Percentiles rank a stretch among this genome's conserved stretches.
Evolutionary conservation across 345 rosid genomes (phyloP).

Genomic region (Theobroma cacao): DNA sequence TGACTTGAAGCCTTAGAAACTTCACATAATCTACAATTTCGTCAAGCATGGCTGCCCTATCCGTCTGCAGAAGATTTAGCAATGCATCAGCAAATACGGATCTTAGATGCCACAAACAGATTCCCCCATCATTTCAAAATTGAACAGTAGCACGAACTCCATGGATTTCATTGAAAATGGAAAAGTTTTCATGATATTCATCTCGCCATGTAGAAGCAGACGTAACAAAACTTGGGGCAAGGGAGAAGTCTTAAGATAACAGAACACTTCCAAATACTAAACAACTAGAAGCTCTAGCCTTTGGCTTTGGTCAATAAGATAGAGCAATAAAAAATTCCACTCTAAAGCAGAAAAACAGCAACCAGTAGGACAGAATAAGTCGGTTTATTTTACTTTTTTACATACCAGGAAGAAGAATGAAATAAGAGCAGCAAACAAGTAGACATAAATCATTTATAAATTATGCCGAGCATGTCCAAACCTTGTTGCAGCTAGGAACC

Average conservation of each 20-base stretch:
- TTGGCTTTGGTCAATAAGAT: not conserved
- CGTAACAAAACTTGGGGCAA: not conserved
- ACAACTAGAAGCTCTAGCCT: not conserved
- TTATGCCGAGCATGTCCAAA: constrained; percentile 6
- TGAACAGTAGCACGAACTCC: not conserved
- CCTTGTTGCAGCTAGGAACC: constrained; percentile 81
- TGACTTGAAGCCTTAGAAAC: constrained; percentile 78
- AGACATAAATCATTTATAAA: not conserved
- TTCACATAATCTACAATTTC: constrained; percentile 84
- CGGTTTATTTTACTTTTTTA: not conserved
- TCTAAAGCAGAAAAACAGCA: not conserved
- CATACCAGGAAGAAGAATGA: not conserved
- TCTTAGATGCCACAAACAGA: not conserved
- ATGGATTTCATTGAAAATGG: not conserved
- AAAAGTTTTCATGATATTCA: not conserved
- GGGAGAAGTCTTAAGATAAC: not conserved
- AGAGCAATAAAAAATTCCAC: not conserved
- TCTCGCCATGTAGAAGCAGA: not conserved
- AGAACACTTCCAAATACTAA: not conserved
- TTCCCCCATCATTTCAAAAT: not conserved
- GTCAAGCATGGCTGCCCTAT: constrained; percentile 79
- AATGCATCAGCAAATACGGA: constrained; percentile 1
- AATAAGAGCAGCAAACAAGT: not conserved
- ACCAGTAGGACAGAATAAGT: not conserved
- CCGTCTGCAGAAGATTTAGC: constrained; percentile 45